Conservation (phyloP, 2,329 filamentous ascomycete genomes). For the Raffaelea albimanens region DNA sequence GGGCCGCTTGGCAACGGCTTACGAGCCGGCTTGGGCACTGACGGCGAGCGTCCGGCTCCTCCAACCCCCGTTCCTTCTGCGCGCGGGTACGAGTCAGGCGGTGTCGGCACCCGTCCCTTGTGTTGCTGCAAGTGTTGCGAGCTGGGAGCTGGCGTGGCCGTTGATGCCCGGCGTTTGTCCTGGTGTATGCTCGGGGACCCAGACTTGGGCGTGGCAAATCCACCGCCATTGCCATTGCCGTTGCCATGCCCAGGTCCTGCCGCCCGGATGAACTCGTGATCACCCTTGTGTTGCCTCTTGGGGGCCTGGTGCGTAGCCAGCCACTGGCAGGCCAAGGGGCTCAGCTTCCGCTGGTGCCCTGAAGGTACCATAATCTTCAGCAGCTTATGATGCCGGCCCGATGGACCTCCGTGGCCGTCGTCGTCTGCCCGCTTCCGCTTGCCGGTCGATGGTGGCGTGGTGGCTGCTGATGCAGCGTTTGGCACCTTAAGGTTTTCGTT, state of each 20-base stretch:
- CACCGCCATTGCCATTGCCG: no score
- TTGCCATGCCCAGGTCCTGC: not conserved
- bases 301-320: slow-evolving; percentile 6
- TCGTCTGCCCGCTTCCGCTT: slow-evolving; percentile 22
- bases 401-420: slow-evolving; percentile 8
- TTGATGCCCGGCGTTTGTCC: no score
- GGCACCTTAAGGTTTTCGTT: no score
- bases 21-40: slow-evolving; percentile 5
- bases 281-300: not conserved
- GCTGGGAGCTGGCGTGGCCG: no score
- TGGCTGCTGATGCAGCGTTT: not conserved
- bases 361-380: slow-evolving; percentile 10
- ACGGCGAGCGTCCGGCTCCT: not conserved
- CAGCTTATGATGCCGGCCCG: slow-evolving; percentile 17
- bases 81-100: not conserved
- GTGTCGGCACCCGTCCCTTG: not conserved
- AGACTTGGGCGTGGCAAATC: no score
- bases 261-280: slow-evolving; percentile 7
- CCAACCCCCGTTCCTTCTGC: not conserved
- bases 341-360: slow-evolving; percentile 10
- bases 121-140: no score
- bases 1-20: slow-evolving; percentile 12
- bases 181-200: no score
- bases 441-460: slow-evolving; percentile 6
- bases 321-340: slow-evolving; percentile 9